Conservation (phyloP, 2,329 filamentous ascomycete species). For the Raffaelea arxii region DNA sequence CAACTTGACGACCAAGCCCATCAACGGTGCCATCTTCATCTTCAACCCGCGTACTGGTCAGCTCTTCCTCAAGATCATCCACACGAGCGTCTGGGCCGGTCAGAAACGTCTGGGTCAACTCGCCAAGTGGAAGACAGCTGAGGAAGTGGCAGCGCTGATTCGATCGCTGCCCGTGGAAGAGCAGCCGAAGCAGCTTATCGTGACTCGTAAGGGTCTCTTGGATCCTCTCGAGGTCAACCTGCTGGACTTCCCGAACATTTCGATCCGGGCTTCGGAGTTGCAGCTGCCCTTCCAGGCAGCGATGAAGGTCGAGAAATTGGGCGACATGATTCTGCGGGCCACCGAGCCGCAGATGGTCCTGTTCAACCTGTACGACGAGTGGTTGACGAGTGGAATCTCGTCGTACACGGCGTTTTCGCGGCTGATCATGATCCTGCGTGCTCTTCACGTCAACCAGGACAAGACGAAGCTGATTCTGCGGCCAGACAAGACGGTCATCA, state of each 20-base stretch:
- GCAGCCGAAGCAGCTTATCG: conserved; percentile 96
- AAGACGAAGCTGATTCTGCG: conserved; percentile 94
- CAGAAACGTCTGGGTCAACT: conserved; percentile 98
- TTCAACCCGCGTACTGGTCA: conserved; percentile 99
- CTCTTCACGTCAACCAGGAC: conserved; percentile 93
- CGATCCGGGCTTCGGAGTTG: conserved; percentile 91
- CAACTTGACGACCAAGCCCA: conserved; percentile 97
- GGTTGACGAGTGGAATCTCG: conserved; percentile 86
- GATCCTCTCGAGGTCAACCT: conserved; percentile 96
- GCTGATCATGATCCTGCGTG: conserved; percentile 84
- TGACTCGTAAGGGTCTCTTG: conserved; percentile 91
- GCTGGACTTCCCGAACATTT: conserved; percentile 98
- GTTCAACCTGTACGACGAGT: conserved; percentile 98
- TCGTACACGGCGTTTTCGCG: conserved; percentile 98
- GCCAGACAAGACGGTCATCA: conserved; percentile 96
- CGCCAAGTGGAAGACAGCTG: conserved; percentile 98
- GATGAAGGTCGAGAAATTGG: conserved; percentile 99
- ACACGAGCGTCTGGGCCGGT: conserved; percentile 97
- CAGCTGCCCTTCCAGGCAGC: conserved; percentile 98
- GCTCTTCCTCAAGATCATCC: conserved; percentile 97
- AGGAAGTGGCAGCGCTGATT: conserved; percentile 97
- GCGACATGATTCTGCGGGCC: conserved; percentile 95
- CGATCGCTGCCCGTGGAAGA: conserved; percentile 93
- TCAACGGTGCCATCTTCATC: conserved; percentile 99
- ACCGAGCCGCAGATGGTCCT: conserved; percentile 99